Evolutionary conservation across 2,329 filamentous ascomycete genomes (phyloP), one percentile per base, ranked within the genome.

Genomic region (Diaporthe citrichinensis): DNA sequence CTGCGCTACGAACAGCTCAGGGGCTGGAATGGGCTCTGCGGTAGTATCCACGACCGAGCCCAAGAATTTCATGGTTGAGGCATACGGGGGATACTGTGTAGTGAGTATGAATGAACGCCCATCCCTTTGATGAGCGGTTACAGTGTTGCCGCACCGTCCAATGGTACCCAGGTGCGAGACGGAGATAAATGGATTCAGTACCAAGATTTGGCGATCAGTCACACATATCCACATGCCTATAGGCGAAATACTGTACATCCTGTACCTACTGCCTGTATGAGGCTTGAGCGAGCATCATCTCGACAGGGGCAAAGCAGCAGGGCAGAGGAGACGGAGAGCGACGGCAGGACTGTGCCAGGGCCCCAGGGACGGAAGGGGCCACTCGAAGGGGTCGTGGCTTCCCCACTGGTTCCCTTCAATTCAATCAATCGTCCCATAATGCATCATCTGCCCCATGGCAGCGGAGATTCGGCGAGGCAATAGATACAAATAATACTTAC

Each of bases 361-460:
- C 57, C 57, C 34, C 31, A 59, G 57, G 34, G 25, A n/a, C 61
- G 61, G 61, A 49, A 67, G 44, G 62, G 46, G 34, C 31, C 62
- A 25, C 23, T 68, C 5, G 25, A 51, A 51, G 28, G 44, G 41
- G 62, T 67, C 62, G 31, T 41, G 28, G 23, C 23, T 55, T 69
- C 65, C 65, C 65, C 65, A 69, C 65, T 69, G 49, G 65, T 69
- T 69, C 65, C 65, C 65, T 69, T 23, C 49, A 69, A 69, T 69
- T 68, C 65, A 53, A 28, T 39, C 31, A 53, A 68, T 68, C 65
- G 34, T 68, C 46, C 65, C 46, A 53, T 53, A 28, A 28, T 69
- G 49, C 49, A 69, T 69, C 65, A 69, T 55, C 46, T 49, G 65
- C 23, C 65, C 65, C 65, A 69, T 65, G 65, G 46, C 65, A 51